Base-by-base conservation (phyloP, 495 filamentous ascomycete species). In the Aspergillus heteromorphus region DNA sequence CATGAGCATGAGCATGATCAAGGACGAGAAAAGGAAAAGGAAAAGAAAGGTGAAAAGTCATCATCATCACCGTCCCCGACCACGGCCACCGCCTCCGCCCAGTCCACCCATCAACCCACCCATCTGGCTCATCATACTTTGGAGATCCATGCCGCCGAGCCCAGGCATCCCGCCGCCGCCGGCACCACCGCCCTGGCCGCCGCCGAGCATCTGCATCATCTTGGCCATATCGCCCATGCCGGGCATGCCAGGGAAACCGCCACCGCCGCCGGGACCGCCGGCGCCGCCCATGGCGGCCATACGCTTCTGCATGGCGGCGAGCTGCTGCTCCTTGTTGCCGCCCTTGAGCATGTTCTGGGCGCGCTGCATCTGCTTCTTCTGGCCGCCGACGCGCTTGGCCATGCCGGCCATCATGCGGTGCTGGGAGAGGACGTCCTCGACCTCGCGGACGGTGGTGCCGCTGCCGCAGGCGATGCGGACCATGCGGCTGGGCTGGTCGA, bases 381-480 rank as follows among this genome's bases (percentile, higher is more conserved):
- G 90, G 16, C 91, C 92, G 48, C 92, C 92, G 80, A 97, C 92
- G 73, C 92, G 92, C 85, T 97, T 98, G 36, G 93, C 93, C 93
- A 98, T 96, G 29, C 89, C 89, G 29, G 90, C 91, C 93, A 99
- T 99, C 88, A 97, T 96, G 57, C 88, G 82, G 69, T 97, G 92
- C 73, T 99, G 93, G 1, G 90, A 95, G 18, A 99, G 81, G n/a
- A 99, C 72, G 55, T 99, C 93, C 68, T 99, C 95, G 23, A 99
- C 92, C 64, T 99, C 93, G 7, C 92, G 82, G 11, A 99, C 95
- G 31, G 79, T 85, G 4, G 95, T 97, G 30, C 93, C 93, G 48
- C 86, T 91, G 0, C 93, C 93, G 48, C 82, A 79, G 2, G 95
- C 93, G 23, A 99, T 84, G 20, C 93, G 83, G 41, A 92, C 95